Evolutionary conservation across 768 basidiomycete species (phyloP), one percentile per base, ranked within the genome.

Genomic region (Naganishia vaughanmartiniae): DNA sequence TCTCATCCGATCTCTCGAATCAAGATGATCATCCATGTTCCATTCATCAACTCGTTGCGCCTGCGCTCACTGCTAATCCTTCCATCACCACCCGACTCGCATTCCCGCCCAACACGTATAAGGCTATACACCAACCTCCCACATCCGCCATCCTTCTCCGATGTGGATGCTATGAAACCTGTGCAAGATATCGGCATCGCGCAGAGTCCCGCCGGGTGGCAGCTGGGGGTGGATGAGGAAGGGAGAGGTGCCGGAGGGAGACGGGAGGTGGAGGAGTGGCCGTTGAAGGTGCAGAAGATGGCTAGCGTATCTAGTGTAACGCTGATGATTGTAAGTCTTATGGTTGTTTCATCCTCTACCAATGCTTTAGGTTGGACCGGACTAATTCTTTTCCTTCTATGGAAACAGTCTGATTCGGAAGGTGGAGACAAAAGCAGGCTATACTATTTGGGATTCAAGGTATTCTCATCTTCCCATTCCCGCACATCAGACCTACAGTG

Each of bases 391-490:
- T 21, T 42, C 26, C 19, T 36, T 45, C n/a, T 28, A 21, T 19
- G 28, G 4, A 6, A 34, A 21, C 48, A 73, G 72, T 76, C 76
- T 21, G 75, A 77, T 33, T 70, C 76, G 26, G 73, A 72, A 53
- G 60, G 66, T 24, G 63, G 51, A 31, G 88, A 90, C 9, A 73
- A 81, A 21, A 86, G 89, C 3, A 83, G 89, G 30, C 80, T 93
- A 45, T 93, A 89, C 77, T 93, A 88, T 76, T 76, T 93, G 53
- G 91, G 91, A 24, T 93, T 93, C 84, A 89, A 87, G 92, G 91
- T 51, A 89, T 91, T 83, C 84, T 56, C 83, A 84, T 66, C 83
- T 84, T 31, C n/a, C 15, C 24, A n/a, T 30, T 12, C 19, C 45
- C 19, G 4, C 19, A 5, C 45, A n/a, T 19, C 6, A 15, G 1